A percentile compares a stretch with the other conserved stretches of the same genome.
These are phyloP conservation scores for Hygrophorus russula DNA, from an alignment of 768 basidiomycete species.

Conservation along the genomic window DNA sequence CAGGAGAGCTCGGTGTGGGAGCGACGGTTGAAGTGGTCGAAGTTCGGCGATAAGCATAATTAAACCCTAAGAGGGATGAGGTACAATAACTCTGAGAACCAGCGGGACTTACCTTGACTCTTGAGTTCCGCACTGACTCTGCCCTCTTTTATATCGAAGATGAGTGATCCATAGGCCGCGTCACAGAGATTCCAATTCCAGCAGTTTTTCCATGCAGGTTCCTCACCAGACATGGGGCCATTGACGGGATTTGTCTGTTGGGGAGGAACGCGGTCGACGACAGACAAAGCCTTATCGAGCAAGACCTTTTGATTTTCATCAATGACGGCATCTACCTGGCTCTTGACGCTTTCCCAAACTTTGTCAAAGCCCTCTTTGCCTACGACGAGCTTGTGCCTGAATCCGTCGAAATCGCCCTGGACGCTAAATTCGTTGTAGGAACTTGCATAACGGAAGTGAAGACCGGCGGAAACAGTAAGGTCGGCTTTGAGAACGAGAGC, in stretches of 20 bases:
- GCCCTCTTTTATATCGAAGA: conserved; percentile 87
- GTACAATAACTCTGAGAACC: not conserved
- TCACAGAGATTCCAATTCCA: conserved; percentile 99
- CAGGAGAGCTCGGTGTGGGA: conserved; percentile 48
- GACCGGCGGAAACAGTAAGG: conserved; percentile 84
- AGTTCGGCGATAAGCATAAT: conserved; percentile 85
- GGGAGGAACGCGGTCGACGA: conserved; percentile 71
- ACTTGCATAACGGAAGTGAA: conserved; percentile 95
- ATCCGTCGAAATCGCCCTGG: conserved; percentile 80
- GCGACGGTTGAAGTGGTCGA: conserved; percentile 30
- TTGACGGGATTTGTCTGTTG: conserved; percentile 30
- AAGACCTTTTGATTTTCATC: conserved; percentile 83
- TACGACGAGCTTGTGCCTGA: conserved; percentile 64
- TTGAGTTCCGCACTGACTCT: conserved; percentile 86
- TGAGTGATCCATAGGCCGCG: conserved; percentile 81
- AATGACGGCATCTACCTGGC: conserved; percentile 83
- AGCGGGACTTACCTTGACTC: conserved; percentile 59
- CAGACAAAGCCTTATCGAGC: conserved; percentile 80
- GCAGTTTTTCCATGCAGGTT: conserved; percentile 96
- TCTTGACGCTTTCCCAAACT: conserved; percentile 92
- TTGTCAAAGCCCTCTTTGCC: conserved; percentile 81
- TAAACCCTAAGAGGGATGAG: conserved; percentile 55
- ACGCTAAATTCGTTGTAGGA: conserved; percentile 97
- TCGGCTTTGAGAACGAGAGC: conserved; percentile 88
- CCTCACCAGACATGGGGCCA: conserved; percentile 56